These are phyloP conservation scores for Saccharomycopsis malanga DNA, from an alignment of 805 yeast species.

Conservation along the genomic window DNA sequence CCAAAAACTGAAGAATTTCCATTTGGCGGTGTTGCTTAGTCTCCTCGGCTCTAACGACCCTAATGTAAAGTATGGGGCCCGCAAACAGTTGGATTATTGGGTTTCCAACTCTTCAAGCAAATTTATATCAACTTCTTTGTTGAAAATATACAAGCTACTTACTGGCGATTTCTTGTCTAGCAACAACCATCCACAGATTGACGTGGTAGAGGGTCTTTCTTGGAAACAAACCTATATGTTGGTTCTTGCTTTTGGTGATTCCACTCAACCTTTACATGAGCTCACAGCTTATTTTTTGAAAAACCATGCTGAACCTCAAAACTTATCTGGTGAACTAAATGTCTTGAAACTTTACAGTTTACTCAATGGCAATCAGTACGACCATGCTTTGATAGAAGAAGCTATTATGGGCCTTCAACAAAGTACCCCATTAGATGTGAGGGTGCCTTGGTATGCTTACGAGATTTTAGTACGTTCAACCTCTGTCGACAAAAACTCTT, in stretches of 20 bases:
- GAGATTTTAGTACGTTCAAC: constrained; percentile 32
- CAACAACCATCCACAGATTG: constrained; percentile 29
- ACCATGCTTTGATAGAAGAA: constrained; percentile 5
- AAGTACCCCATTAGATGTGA: constrained; percentile 28
- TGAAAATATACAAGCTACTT: constrained; percentile 58
- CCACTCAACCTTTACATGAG: constrained; percentile 31
- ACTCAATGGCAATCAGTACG: constrained; percentile 22
- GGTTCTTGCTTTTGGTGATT: constrained; percentile 55
- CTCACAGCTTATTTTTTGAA: constrained; percentile 28
- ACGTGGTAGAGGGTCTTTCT: constrained; percentile 41
- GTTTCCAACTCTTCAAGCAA: constrained; percentile 32
- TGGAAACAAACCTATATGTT: constrained; percentile 63
- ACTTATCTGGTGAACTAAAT: constrained; percentile 23
- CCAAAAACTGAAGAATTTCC: constrained; percentile 52
- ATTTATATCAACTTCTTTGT: constrained; percentile 46
- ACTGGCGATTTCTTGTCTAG: constrained; percentile 40
- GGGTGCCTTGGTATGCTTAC: constrained; percentile 46
- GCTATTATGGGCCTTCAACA: constrained; percentile 22
- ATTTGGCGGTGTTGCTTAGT: constrained; percentile 63
- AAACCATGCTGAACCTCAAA: constrained; percentile 17
- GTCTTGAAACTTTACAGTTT: constrained; percentile 29
- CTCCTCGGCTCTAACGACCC: constrained; percentile 65
- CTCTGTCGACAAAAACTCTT: background rate
- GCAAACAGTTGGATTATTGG: constrained; percentile 65
- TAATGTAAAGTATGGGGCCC: constrained; percentile 48